A percentile compares a stretch with the other conserved stretches of the same genome.
Evolutionary conservation across 2,329 filamentous ascomycete species (phyloP).

Genomic region (Trichoderma lentiforme): DNA sequence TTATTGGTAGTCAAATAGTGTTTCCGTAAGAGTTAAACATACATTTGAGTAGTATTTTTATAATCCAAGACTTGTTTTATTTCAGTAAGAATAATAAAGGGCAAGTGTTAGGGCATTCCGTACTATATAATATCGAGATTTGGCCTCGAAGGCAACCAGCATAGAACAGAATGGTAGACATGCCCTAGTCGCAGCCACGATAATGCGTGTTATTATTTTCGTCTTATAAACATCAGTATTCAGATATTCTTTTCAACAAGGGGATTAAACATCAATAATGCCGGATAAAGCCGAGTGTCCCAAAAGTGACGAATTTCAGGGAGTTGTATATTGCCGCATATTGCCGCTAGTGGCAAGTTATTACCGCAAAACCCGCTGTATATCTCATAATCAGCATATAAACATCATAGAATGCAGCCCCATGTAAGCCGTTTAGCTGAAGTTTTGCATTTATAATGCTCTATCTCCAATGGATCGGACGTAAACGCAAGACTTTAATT

Average conservation of each 20-base stretch:
- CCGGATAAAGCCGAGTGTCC: not conserved
- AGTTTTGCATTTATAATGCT: not conserved
- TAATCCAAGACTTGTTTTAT: not conserved
- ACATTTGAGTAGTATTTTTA: not conserved
- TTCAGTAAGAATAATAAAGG: not conserved
- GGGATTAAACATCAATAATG: not conserved
- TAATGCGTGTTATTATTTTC: not conserved
- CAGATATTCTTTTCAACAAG: not conserved
- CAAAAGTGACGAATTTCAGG: not conserved
- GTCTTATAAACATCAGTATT: too few relatives aligned
- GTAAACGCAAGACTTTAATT: not conserved
- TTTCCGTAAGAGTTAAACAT: not conserved
- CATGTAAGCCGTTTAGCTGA: rapidly evolving
- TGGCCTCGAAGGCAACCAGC: not conserved
- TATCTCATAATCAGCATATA: not conserved
- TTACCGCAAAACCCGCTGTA: not conserved
- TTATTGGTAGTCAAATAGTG: not conserved
- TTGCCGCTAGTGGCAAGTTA: not conserved
- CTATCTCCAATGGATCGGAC: not conserved
- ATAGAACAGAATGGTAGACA: not conserved
- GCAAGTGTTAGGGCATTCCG: not conserved
- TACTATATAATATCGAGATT: not conserved
- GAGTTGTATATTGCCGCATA: too few relatives aligned
- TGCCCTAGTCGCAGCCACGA: not conserved
- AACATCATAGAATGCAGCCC: rapidly evolving